phyloP scores from a whole-genome alignment of 768 basidiomycete species.

The Tephrocybe sp. region DNA sequence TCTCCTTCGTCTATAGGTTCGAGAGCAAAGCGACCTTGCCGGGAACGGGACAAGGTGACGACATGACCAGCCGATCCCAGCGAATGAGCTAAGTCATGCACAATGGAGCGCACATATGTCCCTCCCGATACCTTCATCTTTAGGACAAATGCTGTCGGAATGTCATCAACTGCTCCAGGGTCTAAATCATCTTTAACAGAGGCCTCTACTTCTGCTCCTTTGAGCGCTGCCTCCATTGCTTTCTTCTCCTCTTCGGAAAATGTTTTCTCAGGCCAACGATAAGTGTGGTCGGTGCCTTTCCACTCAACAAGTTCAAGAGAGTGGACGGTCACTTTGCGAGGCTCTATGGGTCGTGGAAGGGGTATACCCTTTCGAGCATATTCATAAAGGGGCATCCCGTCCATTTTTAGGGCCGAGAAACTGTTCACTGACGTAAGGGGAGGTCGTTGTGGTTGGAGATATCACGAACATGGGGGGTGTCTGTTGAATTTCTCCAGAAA shows the following conservation, averaged over 20 bases:
- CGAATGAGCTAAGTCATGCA: slow-evolving; percentile 86
- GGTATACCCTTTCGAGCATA: slow-evolving; percentile 91
- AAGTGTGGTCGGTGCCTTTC: slow-evolving; percentile 73
- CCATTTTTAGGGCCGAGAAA: slow-evolving; percentile 98
- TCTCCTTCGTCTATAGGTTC: slow-evolving; percentile 49
- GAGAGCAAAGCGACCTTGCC: slow-evolving; percentile 79
- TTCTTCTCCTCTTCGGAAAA: slow-evolving; percentile 67
- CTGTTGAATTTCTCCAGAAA: slow-evolving; percentile 87
- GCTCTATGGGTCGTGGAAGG: slow-evolving; percentile 90
- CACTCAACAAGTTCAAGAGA: slow-evolving; percentile 77
- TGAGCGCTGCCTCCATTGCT: slow-evolving; percentile 65
- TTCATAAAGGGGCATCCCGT: slow-evolving; percentile 91
- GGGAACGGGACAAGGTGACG: slow-evolving; percentile 82
- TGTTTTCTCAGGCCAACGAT: slow-evolving; percentile 69
- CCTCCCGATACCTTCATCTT: slow-evolving; percentile 94
- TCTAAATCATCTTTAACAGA: slow-evolving; percentile 41
- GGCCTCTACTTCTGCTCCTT: slow-evolving; percentile 41
- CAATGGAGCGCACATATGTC: slow-evolving; percentile 94
- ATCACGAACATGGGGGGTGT: slow-evolving; percentile 82
- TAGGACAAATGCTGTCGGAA: slow-evolving; percentile 79
- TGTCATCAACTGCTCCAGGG: slow-evolving; percentile 25
- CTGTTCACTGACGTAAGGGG: slow-evolving; percentile 37
- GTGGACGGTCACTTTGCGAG: slow-evolving; percentile 79
- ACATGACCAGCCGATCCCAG: slow-evolving; percentile 91
- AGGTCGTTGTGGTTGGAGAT: not conserved